A percentile compares a stretch with the other conserved stretches of the same genome.
These are phyloP conservation scores for Tilletia indica DNA, from an alignment of 1,284 basidiomycete genomes.

Conservation along the genomic window DNA sequence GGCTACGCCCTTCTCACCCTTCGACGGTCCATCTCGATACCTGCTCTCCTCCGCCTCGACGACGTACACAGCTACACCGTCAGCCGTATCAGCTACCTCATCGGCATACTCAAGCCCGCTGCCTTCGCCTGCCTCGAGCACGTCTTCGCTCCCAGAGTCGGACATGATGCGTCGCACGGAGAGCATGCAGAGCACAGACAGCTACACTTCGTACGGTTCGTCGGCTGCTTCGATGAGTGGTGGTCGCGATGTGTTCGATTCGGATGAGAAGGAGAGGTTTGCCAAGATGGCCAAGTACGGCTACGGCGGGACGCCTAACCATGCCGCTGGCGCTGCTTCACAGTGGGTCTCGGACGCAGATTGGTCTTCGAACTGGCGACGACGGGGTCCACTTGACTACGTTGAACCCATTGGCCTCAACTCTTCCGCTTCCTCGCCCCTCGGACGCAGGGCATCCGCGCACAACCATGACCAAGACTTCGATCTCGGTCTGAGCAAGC, in stretches of 20 bases:
- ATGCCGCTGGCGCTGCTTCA: background rate
- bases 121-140: slow-evolving; percentile 11
- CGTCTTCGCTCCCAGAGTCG: slow-evolving; percentile 4
- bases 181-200: slow-evolving; percentile 7
- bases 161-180: slow-evolving; percentile 14
- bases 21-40: background rate
- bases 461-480: background rate
- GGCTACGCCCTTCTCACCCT: slow-evolving; percentile 7
- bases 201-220: slow-evolving; percentile 7
- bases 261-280: background rate
- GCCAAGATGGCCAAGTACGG: slow-evolving; percentile 16
- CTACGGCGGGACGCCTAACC: background rate
- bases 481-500: background rate
- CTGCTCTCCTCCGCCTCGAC: background rate
- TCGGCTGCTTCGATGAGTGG: background rate
- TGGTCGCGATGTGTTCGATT: background rate
- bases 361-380: slow-evolving; percentile 11
- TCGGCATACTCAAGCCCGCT: slow-evolving; percentile 16
- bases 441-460: too few relatives aligned
- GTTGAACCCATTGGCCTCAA: slow-evolving; percentile 1
- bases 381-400: slow-evolving; percentile 6
- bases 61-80: background rate
- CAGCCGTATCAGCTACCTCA: background rate
- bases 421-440: background rate
- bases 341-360: slow-evolving; percentile 9